A percentile compares a stretch with the other conserved stretches of the same genome.
phyloP scores from a whole-genome alignment of 2,329 filamentous ascomycete genomes.

The Periconia sp. region DNA sequence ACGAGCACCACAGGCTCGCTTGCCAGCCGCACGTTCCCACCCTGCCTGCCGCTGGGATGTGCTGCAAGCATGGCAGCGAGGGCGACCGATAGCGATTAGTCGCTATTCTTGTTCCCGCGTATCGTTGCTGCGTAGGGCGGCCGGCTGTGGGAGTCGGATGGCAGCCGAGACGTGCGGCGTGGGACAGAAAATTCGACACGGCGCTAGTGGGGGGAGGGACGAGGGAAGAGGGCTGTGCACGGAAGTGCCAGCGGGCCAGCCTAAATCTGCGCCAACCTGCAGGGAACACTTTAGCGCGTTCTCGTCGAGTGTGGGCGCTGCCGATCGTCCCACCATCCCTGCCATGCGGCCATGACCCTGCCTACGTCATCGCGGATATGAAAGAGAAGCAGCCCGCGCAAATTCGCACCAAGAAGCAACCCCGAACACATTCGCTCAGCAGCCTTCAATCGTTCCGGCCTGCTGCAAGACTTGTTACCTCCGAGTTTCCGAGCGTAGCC shows the following conservation, averaged over 20 bases:
- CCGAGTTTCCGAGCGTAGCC: slow-evolving; percentile 34
- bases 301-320: slow-evolving; percentile 4
- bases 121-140: slow-evolving; percentile 1
- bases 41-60: not conserved
- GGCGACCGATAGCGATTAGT: slow-evolving; percentile 1
- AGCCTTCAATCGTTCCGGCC: slow-evolving; percentile 39
- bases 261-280: too few relatives aligned
- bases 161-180: slow-evolving; percentile 4
- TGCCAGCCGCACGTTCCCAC: slow-evolving; percentile 2
- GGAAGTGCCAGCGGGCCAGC: slow-evolving; percentile 3
- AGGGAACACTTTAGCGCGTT: not conserved
- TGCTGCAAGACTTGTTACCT: slow-evolving; percentile 24
- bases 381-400: slow-evolving; percentile 30
- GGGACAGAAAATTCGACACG: slow-evolving; percentile 5
- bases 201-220: too few relatives aligned
- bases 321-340: slow-evolving; percentile 14
- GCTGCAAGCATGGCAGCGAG: slow-evolving; percentile 1
- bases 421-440: slow-evolving; percentile 39
- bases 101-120: slow-evolving; percentile 8
- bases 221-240: too few relatives aligned
- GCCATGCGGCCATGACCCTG: not conserved
- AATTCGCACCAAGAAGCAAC: slow-evolving; percentile 20
- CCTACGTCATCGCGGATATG: slow-evolving; percentile 28
- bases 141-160: slow-evolving; percentile 3
- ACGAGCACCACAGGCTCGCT: slow-evolving; percentile 1